Evolutionary conservation across 2,329 filamentous ascomycete genomes (phyloP), one percentile per base, ranked within the genome.

Genomic region (Saccharata proteae): DNA sequence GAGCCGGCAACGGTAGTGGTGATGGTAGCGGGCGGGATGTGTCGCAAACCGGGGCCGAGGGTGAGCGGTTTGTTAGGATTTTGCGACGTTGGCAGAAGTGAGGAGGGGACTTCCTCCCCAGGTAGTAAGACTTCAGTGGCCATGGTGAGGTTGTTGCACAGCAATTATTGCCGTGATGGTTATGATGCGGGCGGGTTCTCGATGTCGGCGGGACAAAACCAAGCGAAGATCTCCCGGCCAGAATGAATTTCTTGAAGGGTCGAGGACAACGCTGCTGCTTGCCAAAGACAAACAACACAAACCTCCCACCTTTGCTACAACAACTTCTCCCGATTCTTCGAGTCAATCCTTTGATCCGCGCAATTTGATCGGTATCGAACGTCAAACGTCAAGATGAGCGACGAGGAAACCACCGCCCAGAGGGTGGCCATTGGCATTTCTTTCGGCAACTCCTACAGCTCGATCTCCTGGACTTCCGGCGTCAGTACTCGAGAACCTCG

Each of bases 401-500:
- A 47, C 59, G 68, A 63, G 55, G 60, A 57, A 51, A 56, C 50
- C 46, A 56, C 55, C 52, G 57, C 51, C 47, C 65, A 71, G 57
- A 62, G 70, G 48, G 67, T 69, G 49, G 83, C 80, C 55, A 96
- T 98, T 62, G 90, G 90, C 57, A 85, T 98, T 55, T 81, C 86
- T 45, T 94, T 96, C 68, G 90, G 90, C 63, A 98, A 96, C 68
- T 86, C 85, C 40, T 93, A 93, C 76, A 92, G 84, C 65, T 94
- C 85, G 38, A 94, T 98, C 62, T 88, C 88, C 48, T 85, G 77
- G 57, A 93, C 86, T 27, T 73, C 78, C 40, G 59, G 60, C 40
- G 69, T 73, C 58, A 42, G 65, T 40, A 9, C 20, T 25, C 27
- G 28, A 21, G 3, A 17, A 14, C n/a, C n/a, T n/a, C n/a, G n/a